These are phyloP conservation scores for Hypoxylon rubiginosum DNA, from an alignment of 2,329 filamentous ascomycete species.

Conservation along the genomic window DNA sequence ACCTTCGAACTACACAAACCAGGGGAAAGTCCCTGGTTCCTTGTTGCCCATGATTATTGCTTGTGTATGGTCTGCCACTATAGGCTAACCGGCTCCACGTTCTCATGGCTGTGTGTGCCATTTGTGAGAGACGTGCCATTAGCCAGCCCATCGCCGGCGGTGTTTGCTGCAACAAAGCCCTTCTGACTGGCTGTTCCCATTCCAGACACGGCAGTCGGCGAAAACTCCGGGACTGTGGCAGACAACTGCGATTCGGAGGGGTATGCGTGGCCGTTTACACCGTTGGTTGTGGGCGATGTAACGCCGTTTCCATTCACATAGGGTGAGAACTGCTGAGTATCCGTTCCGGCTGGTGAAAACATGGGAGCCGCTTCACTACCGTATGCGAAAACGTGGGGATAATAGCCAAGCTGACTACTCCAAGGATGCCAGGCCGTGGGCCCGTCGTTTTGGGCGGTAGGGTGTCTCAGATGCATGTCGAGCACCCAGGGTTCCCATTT, in stretches of 20 bases:
- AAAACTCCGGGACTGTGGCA: constrained; percentile 74
- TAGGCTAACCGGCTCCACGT: constrained; percentile 6
- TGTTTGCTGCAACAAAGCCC: constrained; percentile 14
- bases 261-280: constrained; percentile 45
- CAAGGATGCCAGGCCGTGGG: constrained; percentile 57
- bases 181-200: constrained; percentile 30
- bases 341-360: constrained; percentile 49
- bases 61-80: constrained; percentile 9
- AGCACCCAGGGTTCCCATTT: constrained; percentile 87
- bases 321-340: constrained; percentile 50
- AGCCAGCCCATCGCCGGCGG: constrained; percentile 15
- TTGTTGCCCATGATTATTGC: constrained; percentile 21
- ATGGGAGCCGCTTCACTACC: constrained; percentile 44
- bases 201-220: constrained; percentile 54
- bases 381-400: constrained; percentile 47
- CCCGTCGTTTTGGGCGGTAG: constrained; percentile 80
- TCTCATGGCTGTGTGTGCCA: constrained; percentile 11
- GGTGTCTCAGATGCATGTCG: constrained; percentile 77
- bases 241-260: constrained; percentile 67
- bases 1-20: not conserved
- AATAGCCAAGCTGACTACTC: constrained; percentile 45
- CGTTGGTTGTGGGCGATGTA: constrained; percentile 45
- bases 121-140: constrained; percentile 11
- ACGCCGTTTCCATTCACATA: constrained; percentile 52
- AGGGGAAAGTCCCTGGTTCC: constrained; percentile 14